phyloP scores from a whole-genome alignment of 768 basidiomycete genomes.

The Collybiopsis confluens region DNA sequence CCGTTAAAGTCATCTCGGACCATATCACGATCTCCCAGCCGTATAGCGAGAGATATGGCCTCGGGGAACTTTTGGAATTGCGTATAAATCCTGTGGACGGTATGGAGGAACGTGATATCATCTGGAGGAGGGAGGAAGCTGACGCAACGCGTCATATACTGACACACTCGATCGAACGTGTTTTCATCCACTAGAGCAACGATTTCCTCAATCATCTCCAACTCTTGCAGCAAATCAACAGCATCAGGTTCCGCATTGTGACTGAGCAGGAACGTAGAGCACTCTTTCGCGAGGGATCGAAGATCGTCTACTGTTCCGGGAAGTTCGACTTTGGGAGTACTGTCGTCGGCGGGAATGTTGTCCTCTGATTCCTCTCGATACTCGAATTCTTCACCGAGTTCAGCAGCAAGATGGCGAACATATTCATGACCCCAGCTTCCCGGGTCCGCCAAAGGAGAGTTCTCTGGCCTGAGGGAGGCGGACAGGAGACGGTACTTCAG shows the following conservation, averaged over 20 bases:
- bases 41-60: conserved; percentile 81
- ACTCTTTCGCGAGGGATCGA: conserved; percentile 70
- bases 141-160: conserved; percentile 95
- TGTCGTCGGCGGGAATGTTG: conserved; percentile 21
- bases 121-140: conserved; percentile 90
- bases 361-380: conserved; percentile 54
- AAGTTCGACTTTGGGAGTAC: conserved; percentile 24
- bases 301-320: conserved; percentile 72
- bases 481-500: conserved; percentile 88
- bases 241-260: conserved; percentile 99
- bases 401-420: conserved; percentile 92
- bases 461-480: conserved; percentile 58
- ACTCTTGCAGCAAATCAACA: conserved; percentile 89
- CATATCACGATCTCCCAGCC: conserved; percentile 74
- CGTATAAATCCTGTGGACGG: conserved; percentile 86
- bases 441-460: conserved; percentile 75
- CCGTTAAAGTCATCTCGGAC: conserved; percentile 86
- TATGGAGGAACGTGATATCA: conserved; percentile 82
- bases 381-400: conserved; percentile 90
- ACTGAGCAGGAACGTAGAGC: conserved; percentile 82
- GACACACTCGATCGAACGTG: conserved; percentile 85
- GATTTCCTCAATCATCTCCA: conserved; percentile 85
- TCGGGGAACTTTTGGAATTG: conserved; percentile 87
- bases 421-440: conserved; percentile 99
- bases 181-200: conserved; percentile 78